phyloP scores from a whole-genome alignment of 306 rosid species.

The Styphnolobium japonicum region DNA sequence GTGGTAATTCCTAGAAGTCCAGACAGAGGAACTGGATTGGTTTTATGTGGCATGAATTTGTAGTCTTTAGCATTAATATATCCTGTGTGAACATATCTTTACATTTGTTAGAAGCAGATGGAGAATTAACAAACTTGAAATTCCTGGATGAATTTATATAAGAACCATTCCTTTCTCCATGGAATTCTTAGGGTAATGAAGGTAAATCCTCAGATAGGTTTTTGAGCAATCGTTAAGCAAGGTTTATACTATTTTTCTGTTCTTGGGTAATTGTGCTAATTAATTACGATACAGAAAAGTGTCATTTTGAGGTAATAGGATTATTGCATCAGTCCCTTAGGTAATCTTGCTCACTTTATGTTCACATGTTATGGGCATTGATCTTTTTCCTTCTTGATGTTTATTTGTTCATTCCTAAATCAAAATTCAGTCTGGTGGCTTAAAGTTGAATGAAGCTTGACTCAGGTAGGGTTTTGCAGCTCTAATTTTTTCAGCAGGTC shows the following conservation, averaged over 20 bases:
- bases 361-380: not conserved
- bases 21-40: not conserved
- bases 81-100: not conserved
- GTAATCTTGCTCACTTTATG: not conserved
- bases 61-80: not conserved
- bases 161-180: not conserved
- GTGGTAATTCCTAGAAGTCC: conserved; percentile 13
- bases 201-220: not conserved
- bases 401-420: not conserved
- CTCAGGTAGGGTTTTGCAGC: not conserved
- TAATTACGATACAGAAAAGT: not conserved
- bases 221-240: not conserved
- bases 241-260: not conserved
- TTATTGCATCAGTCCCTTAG: not conserved
- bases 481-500: not conserved
- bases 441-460: not conserved
- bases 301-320: not conserved
- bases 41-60: conserved; percentile 16
- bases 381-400: not conserved
- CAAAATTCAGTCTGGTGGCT: not conserved
- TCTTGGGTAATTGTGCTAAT: not conserved
- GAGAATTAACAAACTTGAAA: not conserved
- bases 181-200: not conserved
- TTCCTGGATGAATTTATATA: not conserved
- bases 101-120: conserved; percentile 1